phyloP scores from a whole-genome alignment of 176 grass and related monocot genomes.

The Paspalum vaginatum region DNA sequence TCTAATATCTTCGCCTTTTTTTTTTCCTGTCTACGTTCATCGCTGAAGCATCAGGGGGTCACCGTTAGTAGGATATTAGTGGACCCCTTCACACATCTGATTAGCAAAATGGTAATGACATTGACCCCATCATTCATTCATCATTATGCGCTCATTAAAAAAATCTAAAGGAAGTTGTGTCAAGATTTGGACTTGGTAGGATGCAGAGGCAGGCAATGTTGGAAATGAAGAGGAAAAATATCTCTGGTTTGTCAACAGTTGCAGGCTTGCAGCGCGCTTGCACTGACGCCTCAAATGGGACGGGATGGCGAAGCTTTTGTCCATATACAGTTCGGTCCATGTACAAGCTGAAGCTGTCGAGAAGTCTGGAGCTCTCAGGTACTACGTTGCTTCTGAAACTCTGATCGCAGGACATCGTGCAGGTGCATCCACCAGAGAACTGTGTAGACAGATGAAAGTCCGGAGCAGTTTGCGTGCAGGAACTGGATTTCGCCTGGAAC shows the following conservation, averaged over 20 bases:
- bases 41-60: no score
- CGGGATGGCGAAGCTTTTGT: constrained; percentile 33
- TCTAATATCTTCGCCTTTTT: no score
- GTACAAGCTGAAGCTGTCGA: background rate
- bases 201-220: background rate
- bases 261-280: background rate
- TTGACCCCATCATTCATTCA: no score
- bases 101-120: no score
- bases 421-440: constrained; percentile 5
- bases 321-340: constrained; percentile 2
- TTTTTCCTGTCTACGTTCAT: no score
- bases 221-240: background rate
- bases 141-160: background rate
- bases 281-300: background rate
- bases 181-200: background rate
- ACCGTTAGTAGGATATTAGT: no score
- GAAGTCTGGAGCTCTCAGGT: background rate
- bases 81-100: no score
- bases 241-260: background rate
- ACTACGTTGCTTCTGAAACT: constrained; percentile 31
- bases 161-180: background rate
- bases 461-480: background rate
- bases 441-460: background rate
- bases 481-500: background rate
- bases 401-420: background rate